Percentiles rank a stretch among this genome's conserved stretches.
phyloP scores from a whole-genome alignment of 2,329 filamentous ascomycete species.

The Magnaporthiopsis rhizophila region DNA sequence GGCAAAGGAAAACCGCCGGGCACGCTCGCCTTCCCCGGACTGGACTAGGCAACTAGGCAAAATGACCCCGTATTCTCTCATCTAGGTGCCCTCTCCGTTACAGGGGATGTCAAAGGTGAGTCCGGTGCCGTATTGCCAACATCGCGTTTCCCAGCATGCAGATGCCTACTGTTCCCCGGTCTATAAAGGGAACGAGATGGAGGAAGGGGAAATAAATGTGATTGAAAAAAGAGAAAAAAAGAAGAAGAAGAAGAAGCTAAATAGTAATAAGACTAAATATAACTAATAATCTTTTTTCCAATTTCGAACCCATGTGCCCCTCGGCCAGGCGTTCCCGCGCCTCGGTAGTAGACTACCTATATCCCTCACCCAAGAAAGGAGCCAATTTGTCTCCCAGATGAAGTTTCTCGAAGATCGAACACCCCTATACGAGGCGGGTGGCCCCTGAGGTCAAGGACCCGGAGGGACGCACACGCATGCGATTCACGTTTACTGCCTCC shows the following conservation, averaged over 20 bases:
- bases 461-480: no score
- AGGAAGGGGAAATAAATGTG: neutral
- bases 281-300: neutral
- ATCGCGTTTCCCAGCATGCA: neutral
- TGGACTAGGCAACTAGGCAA: constrained; percentile 17
- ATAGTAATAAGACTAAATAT: neutral
- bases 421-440: no score
- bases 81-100: neutral
- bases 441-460: no score
- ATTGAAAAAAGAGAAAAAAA: neutral
- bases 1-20: constrained; percentile 17
- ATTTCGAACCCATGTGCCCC: no score
- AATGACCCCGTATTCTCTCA: neutral
- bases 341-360: no score
- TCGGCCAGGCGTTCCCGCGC: no score
- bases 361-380: no score
- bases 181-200: neutral
- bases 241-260: neutral
- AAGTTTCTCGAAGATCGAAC: no score
- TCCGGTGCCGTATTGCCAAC: neutral
- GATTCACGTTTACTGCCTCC: no score
- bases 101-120: neutral
- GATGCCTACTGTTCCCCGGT: neutral
- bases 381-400: no score
- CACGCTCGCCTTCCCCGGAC: constrained; percentile 20